Conservation (phyloP, 345 rosid genomes). For the Rhizophora apiculata region DNA sequence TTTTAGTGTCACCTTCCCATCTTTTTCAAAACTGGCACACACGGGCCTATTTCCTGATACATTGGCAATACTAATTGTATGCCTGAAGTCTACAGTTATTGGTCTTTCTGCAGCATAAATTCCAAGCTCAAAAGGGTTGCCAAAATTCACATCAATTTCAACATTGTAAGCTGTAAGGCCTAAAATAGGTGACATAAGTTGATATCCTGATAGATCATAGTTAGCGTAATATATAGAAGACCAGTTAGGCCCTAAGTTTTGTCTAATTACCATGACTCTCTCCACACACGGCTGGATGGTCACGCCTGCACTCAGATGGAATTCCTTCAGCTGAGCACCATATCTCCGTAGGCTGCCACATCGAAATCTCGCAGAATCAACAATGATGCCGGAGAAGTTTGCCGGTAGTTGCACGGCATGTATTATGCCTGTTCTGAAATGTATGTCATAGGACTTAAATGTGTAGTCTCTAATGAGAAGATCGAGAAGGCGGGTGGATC, state of each 20-base stretch:
- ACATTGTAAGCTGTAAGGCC: constrained; percentile 80
- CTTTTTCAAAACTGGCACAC: constrained; percentile 67
- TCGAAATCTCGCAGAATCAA: constrained; percentile 60
- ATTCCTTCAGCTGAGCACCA: constrained; percentile 72
- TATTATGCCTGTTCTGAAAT: constrained; percentile 51
- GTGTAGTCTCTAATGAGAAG: constrained; percentile 74
- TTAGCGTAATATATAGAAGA: constrained; percentile 64
- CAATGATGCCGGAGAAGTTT: constrained; percentile 70
- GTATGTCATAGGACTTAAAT: constrained; percentile 47
- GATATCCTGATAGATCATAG: constrained; percentile 77
- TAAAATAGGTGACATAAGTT: constrained; percentile 68
- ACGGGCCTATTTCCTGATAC: constrained; percentile 40
- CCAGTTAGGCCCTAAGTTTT: constrained; percentile 67
- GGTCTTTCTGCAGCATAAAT: constrained; percentile 47
- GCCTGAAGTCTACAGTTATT: constrained; percentile 60
- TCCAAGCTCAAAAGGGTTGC: constrained; percentile 55
- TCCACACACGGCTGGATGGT: constrained; percentile 73
- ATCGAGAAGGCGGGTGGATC: constrained; percentile 58
- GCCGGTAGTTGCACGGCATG: constrained; percentile 59
- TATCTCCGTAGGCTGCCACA: constrained; percentile 89
- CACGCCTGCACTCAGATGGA: constrained; percentile 56
- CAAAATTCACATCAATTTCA: constrained; percentile 29
- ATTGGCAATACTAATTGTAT: constrained; percentile 19
- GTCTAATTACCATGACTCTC: constrained; percentile 74
- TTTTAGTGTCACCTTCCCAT: constrained; percentile 54